phyloP scores from a whole-genome alignment of 306 rosid species.

The Rubus idaeus region DNA sequence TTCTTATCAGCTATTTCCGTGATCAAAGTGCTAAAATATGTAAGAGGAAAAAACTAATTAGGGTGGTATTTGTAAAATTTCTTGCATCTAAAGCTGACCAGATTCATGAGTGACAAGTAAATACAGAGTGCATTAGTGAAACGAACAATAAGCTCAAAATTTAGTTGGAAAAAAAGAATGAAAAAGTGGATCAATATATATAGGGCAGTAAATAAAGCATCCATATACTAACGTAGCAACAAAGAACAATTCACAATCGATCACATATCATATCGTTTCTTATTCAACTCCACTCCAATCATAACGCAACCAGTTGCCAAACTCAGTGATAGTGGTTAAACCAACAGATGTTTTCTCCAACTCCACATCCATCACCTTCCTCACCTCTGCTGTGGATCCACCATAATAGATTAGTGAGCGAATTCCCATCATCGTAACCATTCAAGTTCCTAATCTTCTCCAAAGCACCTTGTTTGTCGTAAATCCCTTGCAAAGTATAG shows the following conservation, averaged over 20 bases:
- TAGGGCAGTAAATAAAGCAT: not conserved
- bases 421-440: conserved; percentile 72
- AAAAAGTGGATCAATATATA: not conserved
- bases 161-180: not conserved
- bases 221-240: not conserved
- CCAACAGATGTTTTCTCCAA: conserved; percentile 33
- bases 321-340: conserved; percentile 33
- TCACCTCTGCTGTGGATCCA: conserved; percentile 72
- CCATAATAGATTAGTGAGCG: conserved; percentile 79
- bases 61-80: not conserved
- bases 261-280: not conserved
- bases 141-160: not conserved
- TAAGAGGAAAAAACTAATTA: not conserved
- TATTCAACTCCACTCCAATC: not conserved
- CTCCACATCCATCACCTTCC: conserved; percentile 18
- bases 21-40: not conserved
- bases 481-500: conserved; percentile 60
- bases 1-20: not conserved
- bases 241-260: not conserved
- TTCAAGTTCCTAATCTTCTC: conserved; percentile 45
- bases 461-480: conserved; percentile 53
- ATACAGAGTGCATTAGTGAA: not conserved
- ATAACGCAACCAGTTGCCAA: not conserved
- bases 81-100: not conserved
- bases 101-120: not conserved